These are phyloP conservation scores for Eucalyptus erythrocorys DNA, from an alignment of 345 rosid species.

Conservation along the genomic window DNA sequence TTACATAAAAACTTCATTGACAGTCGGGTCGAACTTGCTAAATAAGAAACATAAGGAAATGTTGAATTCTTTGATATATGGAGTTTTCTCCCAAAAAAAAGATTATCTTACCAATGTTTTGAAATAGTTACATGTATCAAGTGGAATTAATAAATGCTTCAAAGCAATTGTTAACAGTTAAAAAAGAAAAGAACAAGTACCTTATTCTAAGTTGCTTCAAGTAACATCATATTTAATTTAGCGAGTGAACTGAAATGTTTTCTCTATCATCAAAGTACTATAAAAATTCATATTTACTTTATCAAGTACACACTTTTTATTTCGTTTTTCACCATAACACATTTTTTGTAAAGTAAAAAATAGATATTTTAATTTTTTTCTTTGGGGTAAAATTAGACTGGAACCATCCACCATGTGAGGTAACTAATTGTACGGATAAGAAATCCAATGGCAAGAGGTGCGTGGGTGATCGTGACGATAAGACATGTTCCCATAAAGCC, in stretches of 20 bases:
- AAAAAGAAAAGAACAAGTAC: neutral
- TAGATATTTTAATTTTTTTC: neutral
- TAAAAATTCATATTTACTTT: neutral
- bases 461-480: neutral
- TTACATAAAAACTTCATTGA: neutral
- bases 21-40: neutral
- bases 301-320: neutral
- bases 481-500: neutral
- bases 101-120: neutral
- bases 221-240: neutral
- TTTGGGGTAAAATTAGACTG: neutral
- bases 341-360: neutral
- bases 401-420: neutral
- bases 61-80: neutral
- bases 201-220: neutral
- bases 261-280: neutral
- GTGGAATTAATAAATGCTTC: neutral
- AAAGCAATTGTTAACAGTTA: neutral
- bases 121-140: neutral
- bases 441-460: neutral
- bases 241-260: neutral
- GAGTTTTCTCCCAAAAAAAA: neutral
- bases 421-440: neutral
- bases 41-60: neutral
- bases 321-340: neutral